These are phyloP conservation scores for Apiospora sp. DNA, from an alignment of 2,329 filamentous ascomycete genomes.

Conservation along the genomic window DNA sequence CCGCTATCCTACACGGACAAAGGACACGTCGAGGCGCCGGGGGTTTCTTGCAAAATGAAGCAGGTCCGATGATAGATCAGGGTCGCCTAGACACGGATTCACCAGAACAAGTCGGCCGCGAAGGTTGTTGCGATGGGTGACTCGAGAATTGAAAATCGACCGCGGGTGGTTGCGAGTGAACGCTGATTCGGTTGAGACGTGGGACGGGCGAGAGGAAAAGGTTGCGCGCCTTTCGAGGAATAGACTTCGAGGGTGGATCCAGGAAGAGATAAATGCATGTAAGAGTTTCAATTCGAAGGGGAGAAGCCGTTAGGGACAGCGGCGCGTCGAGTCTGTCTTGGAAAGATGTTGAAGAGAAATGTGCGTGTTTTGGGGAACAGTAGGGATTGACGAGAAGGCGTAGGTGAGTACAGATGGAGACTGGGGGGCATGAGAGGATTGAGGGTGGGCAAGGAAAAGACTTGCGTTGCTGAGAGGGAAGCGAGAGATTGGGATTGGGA, in stretches of 20 bases:
- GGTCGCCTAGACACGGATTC: constrained; percentile 13
- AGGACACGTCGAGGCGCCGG: constrained; percentile 40
- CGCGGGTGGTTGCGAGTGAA: constrained; percentile 26
- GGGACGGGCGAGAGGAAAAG: constrained; percentile 28
- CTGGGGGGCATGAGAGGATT: constrained; percentile 22
- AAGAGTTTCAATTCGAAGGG: constrained; percentile 21
- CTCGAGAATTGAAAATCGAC: constrained; percentile 29
- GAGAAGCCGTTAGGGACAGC: constrained; percentile 10
- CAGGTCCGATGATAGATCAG: constrained; percentile 29
- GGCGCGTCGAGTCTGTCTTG: constrained; percentile 19
- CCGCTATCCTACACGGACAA: constrained; percentile 35
- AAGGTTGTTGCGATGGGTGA: constrained; percentile 14
- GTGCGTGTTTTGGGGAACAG: constrained; percentile 20
- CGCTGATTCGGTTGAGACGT: constrained; percentile 34
- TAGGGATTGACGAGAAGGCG: constrained; percentile 22
- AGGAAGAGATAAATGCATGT: constrained; percentile 21
- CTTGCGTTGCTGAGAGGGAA: constrained; percentile 21
- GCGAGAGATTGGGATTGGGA: constrained; percentile 14
- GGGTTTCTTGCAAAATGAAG: constrained; percentile 33
- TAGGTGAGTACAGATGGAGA: constrained; percentile 22
- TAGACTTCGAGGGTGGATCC: constrained; percentile 35
- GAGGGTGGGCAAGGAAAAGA: constrained; percentile 25
- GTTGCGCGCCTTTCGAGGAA: constrained; percentile 28
- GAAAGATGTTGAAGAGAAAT: constrained; percentile 13
- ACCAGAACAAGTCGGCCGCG: not conserved